phyloP scores from a whole-genome alignment of 163 green algal species.

The Coccomyxa subellipsoidea region DNA sequence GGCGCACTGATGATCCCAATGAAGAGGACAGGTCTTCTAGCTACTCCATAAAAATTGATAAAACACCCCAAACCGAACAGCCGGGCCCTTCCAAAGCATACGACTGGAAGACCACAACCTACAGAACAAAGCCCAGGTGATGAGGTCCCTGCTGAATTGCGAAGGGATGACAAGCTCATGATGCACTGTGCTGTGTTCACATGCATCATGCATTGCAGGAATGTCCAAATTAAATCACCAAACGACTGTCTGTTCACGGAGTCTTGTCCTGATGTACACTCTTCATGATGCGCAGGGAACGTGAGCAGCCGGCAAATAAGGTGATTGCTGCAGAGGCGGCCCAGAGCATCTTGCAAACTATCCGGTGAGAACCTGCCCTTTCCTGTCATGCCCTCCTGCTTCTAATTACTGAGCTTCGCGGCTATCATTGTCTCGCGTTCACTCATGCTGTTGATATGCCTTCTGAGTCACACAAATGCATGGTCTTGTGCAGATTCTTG shows the following conservation, averaged over 20 bases:
- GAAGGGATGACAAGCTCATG: neutral
- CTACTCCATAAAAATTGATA: neutral
- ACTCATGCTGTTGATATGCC: neutral
- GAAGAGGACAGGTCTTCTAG: conserved; percentile 1
- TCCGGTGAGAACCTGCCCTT: neutral
- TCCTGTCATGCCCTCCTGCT: too few relatives aligned
- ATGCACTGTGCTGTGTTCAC: neutral
- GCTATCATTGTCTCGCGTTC: neutral
- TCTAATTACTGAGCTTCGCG: too few relatives aligned
- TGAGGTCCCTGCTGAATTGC: neutral
- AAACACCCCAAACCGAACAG: neutral
- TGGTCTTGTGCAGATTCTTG: too few relatives aligned
- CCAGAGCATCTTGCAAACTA: neutral
- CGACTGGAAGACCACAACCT: neutral
- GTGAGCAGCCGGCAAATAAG: neutral
- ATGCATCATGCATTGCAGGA: neutral
- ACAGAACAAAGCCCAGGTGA: neutral
- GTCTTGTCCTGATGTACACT: neutral
- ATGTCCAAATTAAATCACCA: neutral
- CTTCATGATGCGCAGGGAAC: neutral
- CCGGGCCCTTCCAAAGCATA: neutral
- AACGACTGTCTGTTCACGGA: neutral
- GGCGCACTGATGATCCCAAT: neutral
- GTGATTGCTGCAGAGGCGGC: neutral
- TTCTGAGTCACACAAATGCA: too few relatives aligned